phyloP scores from a whole-genome alignment of 108 stramenopile genomes.

The Cyclotella kingstonii region DNA sequence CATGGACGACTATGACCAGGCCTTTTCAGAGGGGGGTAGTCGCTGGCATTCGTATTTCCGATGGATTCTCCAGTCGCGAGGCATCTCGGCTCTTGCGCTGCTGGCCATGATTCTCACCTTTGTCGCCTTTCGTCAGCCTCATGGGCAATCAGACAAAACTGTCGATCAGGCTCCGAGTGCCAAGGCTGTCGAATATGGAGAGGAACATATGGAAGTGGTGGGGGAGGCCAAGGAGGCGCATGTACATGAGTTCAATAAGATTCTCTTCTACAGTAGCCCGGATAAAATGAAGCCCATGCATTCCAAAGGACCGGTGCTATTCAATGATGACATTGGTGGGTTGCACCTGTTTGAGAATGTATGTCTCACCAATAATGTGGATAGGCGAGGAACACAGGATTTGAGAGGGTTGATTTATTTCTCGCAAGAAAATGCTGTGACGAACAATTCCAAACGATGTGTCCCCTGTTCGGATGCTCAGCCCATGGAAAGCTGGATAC shows the following conservation, averaged over 20 bases:
- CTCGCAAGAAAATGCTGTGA: constrained; percentile 9
- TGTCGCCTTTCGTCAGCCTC: too few species aligned
- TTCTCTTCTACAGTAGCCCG: constrained; percentile 24
- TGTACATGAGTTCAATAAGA: constrained; percentile 27
- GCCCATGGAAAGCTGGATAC: constrained; percentile 11
- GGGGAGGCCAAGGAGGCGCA: constrained; percentile 15
- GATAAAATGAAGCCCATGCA: constrained; percentile 28
- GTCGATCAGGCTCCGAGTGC: too few species aligned
- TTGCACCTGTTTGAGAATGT: constrained; percentile 38
- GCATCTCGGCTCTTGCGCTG: too few species aligned
- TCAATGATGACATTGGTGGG: constrained; percentile 17
- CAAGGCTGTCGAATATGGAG: constrained; percentile 31
- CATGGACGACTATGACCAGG: too few species aligned
- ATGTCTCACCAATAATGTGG: constrained; percentile 36
- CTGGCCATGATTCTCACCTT: too few species aligned
- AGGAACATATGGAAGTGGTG: constrained; percentile 32
- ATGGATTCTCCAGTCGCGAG: too few species aligned
- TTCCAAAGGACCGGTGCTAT: constrained; percentile 27
- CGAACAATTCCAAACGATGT: constrained; percentile 16
- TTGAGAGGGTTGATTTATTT: constrained; percentile 40
- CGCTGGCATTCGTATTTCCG: too few species aligned
- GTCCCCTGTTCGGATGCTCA: constrained; percentile 27
- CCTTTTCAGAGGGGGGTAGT: too few species aligned
- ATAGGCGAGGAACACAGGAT: constrained; percentile 9
- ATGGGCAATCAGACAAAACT: too few species aligned